These are phyloP conservation scores for Phallus indusiatus DNA, from an alignment of 768 basidiomycete genomes.

Conservation along the genomic window DNA sequence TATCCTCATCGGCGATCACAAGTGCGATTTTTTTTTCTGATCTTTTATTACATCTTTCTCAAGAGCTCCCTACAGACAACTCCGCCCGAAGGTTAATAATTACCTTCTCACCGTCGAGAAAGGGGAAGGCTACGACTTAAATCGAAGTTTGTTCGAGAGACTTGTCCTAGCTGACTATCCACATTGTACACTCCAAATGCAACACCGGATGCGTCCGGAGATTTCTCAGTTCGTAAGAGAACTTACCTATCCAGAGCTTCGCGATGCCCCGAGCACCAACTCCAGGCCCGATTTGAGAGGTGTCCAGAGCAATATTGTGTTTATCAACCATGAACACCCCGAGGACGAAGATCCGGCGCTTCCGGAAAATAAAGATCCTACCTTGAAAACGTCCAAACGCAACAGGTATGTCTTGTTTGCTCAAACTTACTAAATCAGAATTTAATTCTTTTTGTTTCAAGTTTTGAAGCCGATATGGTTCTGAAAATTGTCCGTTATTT, in stretches of 20 bases:
- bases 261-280: constrained; percentile 41
- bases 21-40: constrained; percentile 33
- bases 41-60: background rate
- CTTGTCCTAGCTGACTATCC: constrained; percentile 55
- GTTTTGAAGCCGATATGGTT: constrained; percentile 48
- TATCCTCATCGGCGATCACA: constrained; percentile 65
- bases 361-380: constrained; percentile 36
- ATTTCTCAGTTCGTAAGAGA: constrained; percentile 52
- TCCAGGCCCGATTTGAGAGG: constrained; percentile 46
- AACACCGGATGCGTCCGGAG: constrained; percentile 71
- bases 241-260: constrained; percentile 57
- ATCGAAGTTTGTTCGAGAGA: constrained; percentile 60
- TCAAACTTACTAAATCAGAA: background rate
- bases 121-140: constrained; percentile 56
- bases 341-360: constrained; percentile 40
- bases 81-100: constrained; percentile 64
- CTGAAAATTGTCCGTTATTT: constrained; percentile 58
- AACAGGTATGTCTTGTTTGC: constrained; percentile 28
- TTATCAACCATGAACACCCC: constrained; percentile 45
- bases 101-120: constrained; percentile 60
- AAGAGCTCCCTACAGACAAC: constrained; percentile 35
- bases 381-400: constrained; percentile 46
- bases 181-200: constrained; percentile 42
- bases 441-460: background rate
- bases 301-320: constrained; percentile 46